phyloP scores from a whole-genome alignment of 768 basidiomycete genomes.

The Suillus spraguei region DNA sequence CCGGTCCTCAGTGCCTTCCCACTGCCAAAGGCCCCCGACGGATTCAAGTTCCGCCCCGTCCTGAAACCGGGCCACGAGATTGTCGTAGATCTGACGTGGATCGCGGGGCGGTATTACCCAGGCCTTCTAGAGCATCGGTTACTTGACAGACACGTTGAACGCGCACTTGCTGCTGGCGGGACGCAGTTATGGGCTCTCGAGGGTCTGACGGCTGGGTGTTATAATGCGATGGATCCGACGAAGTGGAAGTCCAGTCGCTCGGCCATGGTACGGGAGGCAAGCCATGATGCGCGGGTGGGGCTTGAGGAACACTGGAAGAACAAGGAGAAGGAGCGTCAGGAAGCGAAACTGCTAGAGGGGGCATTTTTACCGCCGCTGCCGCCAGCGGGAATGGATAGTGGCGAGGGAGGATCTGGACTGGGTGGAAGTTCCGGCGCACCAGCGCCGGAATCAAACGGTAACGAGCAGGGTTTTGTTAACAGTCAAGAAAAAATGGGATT shows the following conservation, averaged over 20 bases:
- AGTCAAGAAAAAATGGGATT: neutral
- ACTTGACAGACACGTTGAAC: constrained; percentile 42
- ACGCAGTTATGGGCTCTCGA: constrained; percentile 73
- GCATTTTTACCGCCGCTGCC: constrained; percentile 19
- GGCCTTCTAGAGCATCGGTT: constrained; percentile 67
- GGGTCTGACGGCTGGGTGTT: constrained; percentile 65
- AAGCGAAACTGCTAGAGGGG: constrained; percentile 22
- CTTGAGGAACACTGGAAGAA: constrained; percentile 43
- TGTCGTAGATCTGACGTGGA: constrained; percentile 65
- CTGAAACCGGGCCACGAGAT: constrained; percentile 62
- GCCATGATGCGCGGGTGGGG: constrained; percentile 45
- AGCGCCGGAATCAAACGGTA: neutral
- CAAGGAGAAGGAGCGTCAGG: constrained; percentile 32
- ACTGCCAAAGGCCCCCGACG: constrained; percentile 66
- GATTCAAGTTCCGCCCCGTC: constrained; percentile 72
- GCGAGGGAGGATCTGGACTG: neutral
- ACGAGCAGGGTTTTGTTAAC: too few relatives aligned
- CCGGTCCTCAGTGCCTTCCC: constrained; percentile 38
- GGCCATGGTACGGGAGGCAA: constrained; percentile 66
- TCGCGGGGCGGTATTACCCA: constrained; percentile 85
- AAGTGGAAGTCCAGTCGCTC: constrained; percentile 53
- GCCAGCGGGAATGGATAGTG: neutral
- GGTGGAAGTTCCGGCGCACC: neutral
- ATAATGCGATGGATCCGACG: constrained; percentile 72
- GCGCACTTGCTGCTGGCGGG: constrained; percentile 40